Percentiles rank a stretch among this genome's conserved stretches.
Conservation (phyloP, 805 yeast genomes). For the Candida vaughaniae region DNA sequence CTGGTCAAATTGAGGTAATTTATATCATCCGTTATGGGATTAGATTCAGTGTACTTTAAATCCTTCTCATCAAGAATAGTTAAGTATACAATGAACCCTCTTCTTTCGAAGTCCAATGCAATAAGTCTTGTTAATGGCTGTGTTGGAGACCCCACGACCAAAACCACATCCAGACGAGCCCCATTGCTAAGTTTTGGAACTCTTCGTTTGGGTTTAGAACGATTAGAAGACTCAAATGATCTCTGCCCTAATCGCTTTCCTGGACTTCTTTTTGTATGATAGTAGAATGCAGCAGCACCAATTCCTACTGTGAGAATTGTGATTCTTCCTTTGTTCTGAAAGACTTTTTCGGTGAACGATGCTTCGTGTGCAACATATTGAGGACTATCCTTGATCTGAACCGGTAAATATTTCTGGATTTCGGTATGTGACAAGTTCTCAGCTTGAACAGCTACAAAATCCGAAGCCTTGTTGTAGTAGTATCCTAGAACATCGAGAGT, state of each 20-base stretch:
- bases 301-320: conserved; percentile 26
- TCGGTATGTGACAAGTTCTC: conserved; percentile 20
- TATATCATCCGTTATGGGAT: conserved; percentile 66
- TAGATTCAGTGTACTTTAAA: conserved; percentile 45
- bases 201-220: conserved; percentile 36
- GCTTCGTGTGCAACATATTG: neutral
- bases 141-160: conserved; percentile 73
- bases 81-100: conserved; percentile 81
- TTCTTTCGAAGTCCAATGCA: conserved; percentile 68
- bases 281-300: conserved; percentile 17
- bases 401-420: conserved; percentile 12
- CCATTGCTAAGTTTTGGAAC: conserved; percentile 68
- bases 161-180: conserved; percentile 70
- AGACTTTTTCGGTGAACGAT: conserved; percentile 1
- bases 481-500: conserved; percentile 29
- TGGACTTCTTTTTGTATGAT: neutral
- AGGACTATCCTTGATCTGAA: conserved; percentile 5
- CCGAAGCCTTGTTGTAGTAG: conserved; percentile 20
- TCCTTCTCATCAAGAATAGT: conserved; percentile 68
- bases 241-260: neutral
- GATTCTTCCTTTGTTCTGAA: conserved; percentile 8
- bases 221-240: neutral
- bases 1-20: conserved; percentile 60
- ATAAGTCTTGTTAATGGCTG: conserved; percentile 70
- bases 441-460: conserved; percentile 21